Evolutionary conservation across 352 stramenopile genomes (phyloP), one percentile per base, ranked within the genome.

Genomic region (Pythium biforme): DNA sequence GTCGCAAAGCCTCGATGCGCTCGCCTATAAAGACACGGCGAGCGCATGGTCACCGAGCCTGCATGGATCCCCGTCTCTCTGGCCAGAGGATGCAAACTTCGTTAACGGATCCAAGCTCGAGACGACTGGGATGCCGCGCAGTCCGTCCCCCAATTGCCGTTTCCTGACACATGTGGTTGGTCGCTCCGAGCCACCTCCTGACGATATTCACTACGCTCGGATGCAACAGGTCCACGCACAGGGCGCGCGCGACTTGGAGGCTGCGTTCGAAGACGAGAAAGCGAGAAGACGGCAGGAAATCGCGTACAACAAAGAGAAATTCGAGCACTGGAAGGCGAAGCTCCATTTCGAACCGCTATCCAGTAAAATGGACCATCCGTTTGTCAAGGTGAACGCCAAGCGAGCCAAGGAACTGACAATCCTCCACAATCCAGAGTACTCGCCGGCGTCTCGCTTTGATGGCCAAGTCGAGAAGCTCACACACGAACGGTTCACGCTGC

Each of bases 71-170:
- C 76, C 80, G n/a, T 75, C 74, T 0, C 48, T 85, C 1, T 89
- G 80, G 80, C 77, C 76, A 6, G 72, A 85, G 20, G 66, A 79
- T 33, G 23, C 80, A 4, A 80, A 72, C 51, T 79, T 82, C 37
- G 59, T 66, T 2, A 75, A 48, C 2, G 77, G 76, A 1, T 76
- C 66, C 19, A 66, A 48, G 8, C 58, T 87, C 14, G 27, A 69
- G 22, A 34, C 69, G 14, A 57, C 51, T 22, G 67, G 40, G 9
- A 86, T 87, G 70, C 61, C 62, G 4, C 73, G 75, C 0, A 87
- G 79, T 68, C 69, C 77, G 6, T 89, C 77, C 15, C 77, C 75
- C 0, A 66, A 77, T 17, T 75, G 55, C 33, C 64, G 72, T 9
- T 75, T 74, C 40, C 59, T 55, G 31, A 76, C 23, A 31, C 72